These are phyloP conservation scores for Colletotrichum gloeosporioides DNA, from an alignment of 2,329 filamentous ascomycete genomes.

Conservation along the genomic window DNA sequence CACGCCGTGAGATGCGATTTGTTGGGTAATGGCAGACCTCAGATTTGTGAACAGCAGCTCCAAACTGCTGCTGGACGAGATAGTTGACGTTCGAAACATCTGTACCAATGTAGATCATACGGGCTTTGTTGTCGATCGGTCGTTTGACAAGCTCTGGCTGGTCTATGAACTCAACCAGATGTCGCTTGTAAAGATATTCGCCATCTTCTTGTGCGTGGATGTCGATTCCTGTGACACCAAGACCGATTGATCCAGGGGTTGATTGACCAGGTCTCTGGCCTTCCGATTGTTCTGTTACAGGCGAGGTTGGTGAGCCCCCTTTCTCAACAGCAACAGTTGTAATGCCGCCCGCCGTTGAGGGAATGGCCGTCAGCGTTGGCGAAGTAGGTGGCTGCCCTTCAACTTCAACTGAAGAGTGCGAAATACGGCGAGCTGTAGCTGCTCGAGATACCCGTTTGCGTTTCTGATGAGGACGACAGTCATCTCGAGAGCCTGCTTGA, in stretches of 20 bases:
- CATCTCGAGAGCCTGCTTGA: neutral
- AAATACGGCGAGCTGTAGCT: neutral
- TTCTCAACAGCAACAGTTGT: neutral
- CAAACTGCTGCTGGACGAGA: neutral
- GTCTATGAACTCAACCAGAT: neutral
- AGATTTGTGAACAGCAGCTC: conserved; percentile 4
- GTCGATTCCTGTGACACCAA: neutral
- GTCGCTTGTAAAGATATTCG: neutral
- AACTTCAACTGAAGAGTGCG: neutral
- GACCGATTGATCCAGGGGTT: neutral
- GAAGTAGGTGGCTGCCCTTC: neutral
- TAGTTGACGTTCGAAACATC: neutral
- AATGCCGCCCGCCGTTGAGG: neutral
- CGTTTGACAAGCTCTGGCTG: neutral
- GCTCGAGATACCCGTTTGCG: neutral
- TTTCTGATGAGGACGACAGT: neutral
- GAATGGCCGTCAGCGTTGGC: neutral
- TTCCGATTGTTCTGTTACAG: neutral
- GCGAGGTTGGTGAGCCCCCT: neutral
- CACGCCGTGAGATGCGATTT: neutral
- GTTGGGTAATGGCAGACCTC: neutral
- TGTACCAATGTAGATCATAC: neutral
- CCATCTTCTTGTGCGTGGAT: neutral
- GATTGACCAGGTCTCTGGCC: neutral
- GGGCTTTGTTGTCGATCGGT: neutral